Evolutionary conservation across 768 basidiomycete species (phyloP), one percentile per base, ranked within the genome.

Genomic region (Tylopilus rubrobrunneus): DNA sequence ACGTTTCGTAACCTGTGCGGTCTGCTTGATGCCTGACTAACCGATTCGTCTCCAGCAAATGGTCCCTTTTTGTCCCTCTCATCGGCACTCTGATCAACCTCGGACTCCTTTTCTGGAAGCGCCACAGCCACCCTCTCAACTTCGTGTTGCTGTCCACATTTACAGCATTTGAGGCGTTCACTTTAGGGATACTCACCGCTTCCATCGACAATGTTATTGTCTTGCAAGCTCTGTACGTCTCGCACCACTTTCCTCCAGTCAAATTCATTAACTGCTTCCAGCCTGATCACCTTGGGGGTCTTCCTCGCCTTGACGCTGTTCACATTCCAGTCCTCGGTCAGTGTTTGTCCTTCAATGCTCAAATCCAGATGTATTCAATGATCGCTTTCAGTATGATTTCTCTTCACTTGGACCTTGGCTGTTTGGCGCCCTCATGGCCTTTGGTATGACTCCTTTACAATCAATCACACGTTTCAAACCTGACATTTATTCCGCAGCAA

Each of bases 291-390:
- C 1, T 74, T 90, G 3, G 93, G 93, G 14, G 86, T 98, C 43
- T 98, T 99, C 80, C 71, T 92, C 39, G 97, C 95, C 7, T 73
- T 99, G 57, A 98, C 96, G 0, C 70, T 98, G 49, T 98, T 97
- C 76, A 98, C 97, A 1, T 77, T 97, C 67, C 94, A 96, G 69
- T 91, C 89, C 53, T 96, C 96, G 78, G 89, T 88, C 56, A n/a
- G 76, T 50, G 14, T 28, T 19, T 55, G 10, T 29, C 37, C 21
- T 51, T 41, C 31, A 14, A 41, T 55, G 6, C 29, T 4, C 29
- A 10, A 14, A 11, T 33, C 17, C n/a, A 12, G 36, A 31, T 17
- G 15, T 37, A 23, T 41, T 45, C 7, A 45, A 54, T 56, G 15
- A 41, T 39, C 39, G 3, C 15, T 36, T 55, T 36, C 60, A 92